Conservation (phyloP, 352 stramenopile species). For the Phytophthora cajani region DNA sequence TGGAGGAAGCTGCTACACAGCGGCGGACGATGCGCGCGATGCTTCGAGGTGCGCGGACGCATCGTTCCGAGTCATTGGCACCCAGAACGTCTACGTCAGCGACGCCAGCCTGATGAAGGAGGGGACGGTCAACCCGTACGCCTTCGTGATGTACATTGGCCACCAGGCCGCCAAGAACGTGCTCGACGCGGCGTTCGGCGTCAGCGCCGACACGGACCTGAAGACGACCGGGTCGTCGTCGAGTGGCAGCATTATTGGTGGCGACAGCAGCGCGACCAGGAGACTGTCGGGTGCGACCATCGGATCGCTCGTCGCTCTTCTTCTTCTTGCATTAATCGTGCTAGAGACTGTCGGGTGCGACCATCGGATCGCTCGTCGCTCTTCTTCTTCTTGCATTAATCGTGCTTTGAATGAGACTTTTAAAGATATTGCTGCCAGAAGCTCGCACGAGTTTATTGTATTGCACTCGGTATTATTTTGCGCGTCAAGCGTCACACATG, state of each 20-base stretch:
- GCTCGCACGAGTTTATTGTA: background rate
- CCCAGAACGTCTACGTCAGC: constrained; percentile 47
- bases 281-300: constrained; percentile 3
- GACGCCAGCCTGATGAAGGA: constrained; percentile 58
- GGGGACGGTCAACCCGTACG: constrained; percentile 56
- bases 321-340: background rate
- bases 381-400: background rate
- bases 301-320: background rate
- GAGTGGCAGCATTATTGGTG: constrained; percentile 6
- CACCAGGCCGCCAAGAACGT: constrained; percentile 48
- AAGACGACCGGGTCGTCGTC: background rate
- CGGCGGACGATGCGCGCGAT: constrained; percentile 36
- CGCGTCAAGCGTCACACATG: background rate
- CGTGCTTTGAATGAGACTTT: background rate
- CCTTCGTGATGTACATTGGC: constrained; percentile 61
- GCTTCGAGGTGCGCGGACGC: constrained; percentile 18
- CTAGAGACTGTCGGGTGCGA: constrained; percentile 1
- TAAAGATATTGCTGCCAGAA: background rate
- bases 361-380: background rate
- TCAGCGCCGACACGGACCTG: constrained; percentile 12
- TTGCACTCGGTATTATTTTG: background rate
- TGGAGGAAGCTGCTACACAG: constrained; percentile 52
- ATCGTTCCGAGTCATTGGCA: constrained; percentile 46
- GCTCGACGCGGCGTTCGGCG: constrained; percentile 35
- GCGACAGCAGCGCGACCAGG: constrained; percentile 7